A percentile compares a stretch with the other conserved stretches of the same genome.
These are phyloP conservation scores for Epichloe baconii DNA, from an alignment of 2,329 filamentous ascomycete genomes.

Conservation along the genomic window DNA sequence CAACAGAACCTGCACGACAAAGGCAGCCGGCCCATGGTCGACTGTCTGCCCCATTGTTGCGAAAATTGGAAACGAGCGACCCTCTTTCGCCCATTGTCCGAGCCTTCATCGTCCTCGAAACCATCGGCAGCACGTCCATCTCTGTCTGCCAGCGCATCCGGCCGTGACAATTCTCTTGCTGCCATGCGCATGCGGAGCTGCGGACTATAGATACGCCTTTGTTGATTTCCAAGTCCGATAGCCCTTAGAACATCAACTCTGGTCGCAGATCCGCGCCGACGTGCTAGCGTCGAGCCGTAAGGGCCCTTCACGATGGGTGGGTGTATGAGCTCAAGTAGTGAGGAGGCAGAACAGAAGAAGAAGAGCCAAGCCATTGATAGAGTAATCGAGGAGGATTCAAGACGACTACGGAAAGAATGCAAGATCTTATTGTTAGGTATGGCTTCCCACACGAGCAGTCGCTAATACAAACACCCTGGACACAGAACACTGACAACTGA, in stretches of 20 bases:
- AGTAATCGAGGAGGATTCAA: slow-evolving; percentile 86
- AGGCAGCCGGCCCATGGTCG: not conserved
- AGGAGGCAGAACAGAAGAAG: slow-evolving; percentile 88
- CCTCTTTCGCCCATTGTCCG: not conserved
- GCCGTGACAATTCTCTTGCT: not conserved
- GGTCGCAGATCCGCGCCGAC: not conserved
- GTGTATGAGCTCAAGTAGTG: slow-evolving; percentile 81
- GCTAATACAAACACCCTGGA: not conserved
- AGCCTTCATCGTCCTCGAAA: not conserved
- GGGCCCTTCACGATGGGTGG: slow-evolving; percentile 58
- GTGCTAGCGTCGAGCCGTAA: slow-evolving; percentile 5
- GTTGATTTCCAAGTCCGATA: not conserved
- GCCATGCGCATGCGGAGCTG: slow-evolving; percentile 1
- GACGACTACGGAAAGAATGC: slow-evolving; percentile 89
- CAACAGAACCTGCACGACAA: not conserved
- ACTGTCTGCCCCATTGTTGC: not conserved
- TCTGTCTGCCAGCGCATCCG: not conserved
- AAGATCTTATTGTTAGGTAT: slow-evolving; percentile 91
- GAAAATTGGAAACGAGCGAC: not conserved
- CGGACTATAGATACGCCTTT: not conserved
- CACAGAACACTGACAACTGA: slow-evolving; percentile 8
- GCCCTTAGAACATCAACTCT: not conserved
- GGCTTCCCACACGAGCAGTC: not conserved
- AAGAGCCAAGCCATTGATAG: slow-evolving; percentile 92
- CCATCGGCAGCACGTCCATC: not conserved